Evolutionary conservation across 495 filamentous ascomycete species (phyloP), one percentile per base, ranked within the genome.

Genomic region (Hyaloscypha finlandica): DNA sequence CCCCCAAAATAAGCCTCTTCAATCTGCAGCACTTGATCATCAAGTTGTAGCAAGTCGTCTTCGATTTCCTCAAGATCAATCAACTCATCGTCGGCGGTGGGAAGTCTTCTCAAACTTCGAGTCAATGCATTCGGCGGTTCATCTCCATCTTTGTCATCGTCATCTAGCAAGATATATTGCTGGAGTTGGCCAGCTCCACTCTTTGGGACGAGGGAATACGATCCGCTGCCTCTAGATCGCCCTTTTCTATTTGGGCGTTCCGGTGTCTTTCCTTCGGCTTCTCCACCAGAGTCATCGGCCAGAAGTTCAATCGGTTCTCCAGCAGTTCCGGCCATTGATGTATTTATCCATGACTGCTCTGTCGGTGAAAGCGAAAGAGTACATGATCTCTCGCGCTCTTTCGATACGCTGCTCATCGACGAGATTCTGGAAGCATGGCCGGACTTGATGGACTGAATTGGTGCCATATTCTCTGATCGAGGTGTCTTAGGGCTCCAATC

Each of bases 1-100:
- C 48, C 32, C 20, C 25, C 48, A 12, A 42, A 33, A 33, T 65
- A 68, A 6, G 48, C 59, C 52, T 64, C 66, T 25, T 61, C 67
- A 8, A 69, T n/a, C 14, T 57, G 63, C 9, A 58, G 16, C 42
- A 48, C 11, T 19, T 48, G 42, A 48, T 12, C 42, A 48, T 48
- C 42, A 19, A 12, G 8, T 48, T 48, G 42, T 48, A 48, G 42
- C 16, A 48, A 48, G 12, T n/a, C 42, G 30, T 63, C 61, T 52
- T 63, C 61, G 14, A 63, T 30, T 6, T 63, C 61, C 11, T 63
- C 61, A 9, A 63, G 29, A 11, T 63, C 61, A 9, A 63, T 63
- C 29, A 63, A 2, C 32, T 52, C 61, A 16, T 54, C 45, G 3
- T 32, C 29, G 9, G 12, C 29, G 3, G 39, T 63, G 19, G 32